phyloP scores from a whole-genome alignment of 2,329 filamentous ascomycete species.

The Trichoderma atroviride region DNA sequence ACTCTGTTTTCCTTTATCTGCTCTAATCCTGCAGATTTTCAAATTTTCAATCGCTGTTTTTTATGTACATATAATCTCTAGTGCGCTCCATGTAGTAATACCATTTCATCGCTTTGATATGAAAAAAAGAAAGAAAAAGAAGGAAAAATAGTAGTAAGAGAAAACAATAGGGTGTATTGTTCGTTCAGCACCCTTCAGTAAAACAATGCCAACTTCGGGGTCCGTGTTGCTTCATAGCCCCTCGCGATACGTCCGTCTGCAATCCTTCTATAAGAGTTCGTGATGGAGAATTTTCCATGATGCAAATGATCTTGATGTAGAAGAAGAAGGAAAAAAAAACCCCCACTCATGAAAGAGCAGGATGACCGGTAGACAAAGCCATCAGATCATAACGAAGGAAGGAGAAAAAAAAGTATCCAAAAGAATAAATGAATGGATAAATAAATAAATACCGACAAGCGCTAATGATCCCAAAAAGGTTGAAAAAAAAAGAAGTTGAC shows the following conservation, averaged over 20 bases:
- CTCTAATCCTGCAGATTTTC: conserved; percentile 5
- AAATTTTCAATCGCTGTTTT: conserved; percentile 5
- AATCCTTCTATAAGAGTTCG: conserved; percentile 12
- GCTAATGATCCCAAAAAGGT: background rate
- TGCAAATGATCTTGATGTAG: background rate
- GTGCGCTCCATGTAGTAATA: background rate
- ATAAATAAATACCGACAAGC: background rate
- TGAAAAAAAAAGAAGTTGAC: background rate
- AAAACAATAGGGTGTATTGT: background rate
- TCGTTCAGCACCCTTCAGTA: conserved; percentile 5
- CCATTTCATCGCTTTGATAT: conserved; percentile 9
- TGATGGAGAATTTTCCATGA: background rate
- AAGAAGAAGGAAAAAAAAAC: conserved; percentile 3
- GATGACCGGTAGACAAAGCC: conserved; percentile 14
- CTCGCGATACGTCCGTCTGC: conserved; percentile 2
- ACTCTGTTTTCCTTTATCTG: conserved; percentile 3
- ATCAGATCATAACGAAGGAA: background rate
- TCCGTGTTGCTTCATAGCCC: background rate
- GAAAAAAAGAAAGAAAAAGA: background rate
- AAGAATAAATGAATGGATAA: background rate
- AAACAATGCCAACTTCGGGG: conserved; percentile 2
- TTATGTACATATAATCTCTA: conserved; percentile 5
- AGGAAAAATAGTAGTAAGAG: background rate
- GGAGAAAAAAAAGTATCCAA: background rate
- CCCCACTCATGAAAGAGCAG: conserved; percentile 19